Evolutionary conservation across 768 basidiomycete species (phyloP).

Genomic region (Sarcodon sp.): DNA sequence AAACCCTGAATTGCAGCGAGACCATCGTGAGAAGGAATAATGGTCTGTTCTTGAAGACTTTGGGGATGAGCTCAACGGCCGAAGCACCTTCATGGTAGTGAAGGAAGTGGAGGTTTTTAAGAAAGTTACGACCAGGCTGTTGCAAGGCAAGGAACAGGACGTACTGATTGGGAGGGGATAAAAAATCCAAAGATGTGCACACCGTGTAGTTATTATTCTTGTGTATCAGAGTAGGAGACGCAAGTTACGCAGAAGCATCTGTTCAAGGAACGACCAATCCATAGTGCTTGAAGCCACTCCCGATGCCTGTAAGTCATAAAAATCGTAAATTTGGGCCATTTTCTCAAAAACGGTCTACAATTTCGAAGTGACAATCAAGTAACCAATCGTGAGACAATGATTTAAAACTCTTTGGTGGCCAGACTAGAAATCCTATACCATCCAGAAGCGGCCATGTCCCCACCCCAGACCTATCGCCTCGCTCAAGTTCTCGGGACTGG

Average conservation of each 20-base stretch:
- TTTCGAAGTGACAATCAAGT: too few relatives aligned
- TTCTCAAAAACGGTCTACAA: too few relatives aligned
- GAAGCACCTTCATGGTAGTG: constrained; percentile 76
- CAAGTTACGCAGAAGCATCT: constrained; percentile 16
- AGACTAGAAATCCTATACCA: too few relatives aligned
- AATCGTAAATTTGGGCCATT: too few relatives aligned
- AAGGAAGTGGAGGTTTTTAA: constrained; percentile 47
- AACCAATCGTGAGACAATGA: too few relatives aligned
- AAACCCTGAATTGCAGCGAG: constrained; percentile 39
- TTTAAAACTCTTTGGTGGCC: too few relatives aligned
- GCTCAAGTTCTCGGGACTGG: too few relatives aligned
- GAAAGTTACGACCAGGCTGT: constrained; percentile 13
- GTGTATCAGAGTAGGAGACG: constrained; percentile 13
- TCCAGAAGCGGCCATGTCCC: too few relatives aligned
- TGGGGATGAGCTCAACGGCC: constrained; percentile 42
- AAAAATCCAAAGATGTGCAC: constrained; percentile 59
- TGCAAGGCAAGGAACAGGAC: constrained; percentile 10
- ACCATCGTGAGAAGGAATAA: constrained; percentile 40
- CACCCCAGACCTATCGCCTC: too few relatives aligned
- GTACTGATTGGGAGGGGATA: constrained; percentile 40
- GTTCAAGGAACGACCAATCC: constrained; percentile 15
- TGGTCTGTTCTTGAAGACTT: constrained; percentile 53
- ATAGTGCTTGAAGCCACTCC: too few relatives aligned
- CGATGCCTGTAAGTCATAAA: too few relatives aligned
- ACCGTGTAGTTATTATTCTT: not conserved